Percentiles rank a stretch among this genome's conserved stretches.
These are phyloP conservation scores for Colletotrichum sp. DNA, from an alignment of 2,329 filamentous ascomycete species.

Conservation along the genomic window DNA sequence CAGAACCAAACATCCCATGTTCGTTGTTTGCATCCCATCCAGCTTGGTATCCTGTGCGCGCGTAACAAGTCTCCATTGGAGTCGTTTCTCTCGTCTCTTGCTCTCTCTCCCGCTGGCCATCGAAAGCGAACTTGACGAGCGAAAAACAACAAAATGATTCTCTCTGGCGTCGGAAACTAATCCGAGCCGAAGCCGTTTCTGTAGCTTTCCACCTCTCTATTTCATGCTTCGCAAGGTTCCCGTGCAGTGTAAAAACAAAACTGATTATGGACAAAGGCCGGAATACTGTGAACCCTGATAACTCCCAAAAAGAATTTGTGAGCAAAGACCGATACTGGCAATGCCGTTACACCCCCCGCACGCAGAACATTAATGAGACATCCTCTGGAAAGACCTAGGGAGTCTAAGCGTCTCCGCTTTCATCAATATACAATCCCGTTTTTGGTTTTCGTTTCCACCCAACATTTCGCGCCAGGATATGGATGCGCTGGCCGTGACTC, in stretches of 20 bases:
- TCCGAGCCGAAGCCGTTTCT: conserved; percentile 11
- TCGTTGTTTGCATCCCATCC: not conserved
- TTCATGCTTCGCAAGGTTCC: conserved; percentile 14
- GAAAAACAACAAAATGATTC: not conserved
- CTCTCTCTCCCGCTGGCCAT: not conserved
- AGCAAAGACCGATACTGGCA: conserved; percentile 10
- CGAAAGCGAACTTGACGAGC: not conserved
- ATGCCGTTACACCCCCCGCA: conserved; percentile 12
- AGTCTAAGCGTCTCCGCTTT: conserved; percentile 5
- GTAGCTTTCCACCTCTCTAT: conserved; percentile 20
- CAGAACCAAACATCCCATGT: not conserved
- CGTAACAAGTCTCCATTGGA: not conserved
- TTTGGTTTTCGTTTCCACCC: not conserved
- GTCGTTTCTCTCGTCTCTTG: not conserved
- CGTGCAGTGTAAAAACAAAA: conserved; percentile 9
- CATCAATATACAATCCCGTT: conserved; percentile 20
- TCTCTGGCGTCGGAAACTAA: not conserved
- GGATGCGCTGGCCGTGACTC: conserved; percentile 7
- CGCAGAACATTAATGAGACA: conserved; percentile 11
- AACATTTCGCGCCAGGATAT: not conserved
- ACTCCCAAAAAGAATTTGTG: conserved; percentile 16
- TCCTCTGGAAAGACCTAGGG: not conserved
- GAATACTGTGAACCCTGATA: conserved; percentile 15
- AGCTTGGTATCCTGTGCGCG: conserved; percentile 4
- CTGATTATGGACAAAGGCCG: conserved; percentile 20